Conservation (phyloP, 148 eudicot genomes). For the Simmondsia chinensis region DNA sequence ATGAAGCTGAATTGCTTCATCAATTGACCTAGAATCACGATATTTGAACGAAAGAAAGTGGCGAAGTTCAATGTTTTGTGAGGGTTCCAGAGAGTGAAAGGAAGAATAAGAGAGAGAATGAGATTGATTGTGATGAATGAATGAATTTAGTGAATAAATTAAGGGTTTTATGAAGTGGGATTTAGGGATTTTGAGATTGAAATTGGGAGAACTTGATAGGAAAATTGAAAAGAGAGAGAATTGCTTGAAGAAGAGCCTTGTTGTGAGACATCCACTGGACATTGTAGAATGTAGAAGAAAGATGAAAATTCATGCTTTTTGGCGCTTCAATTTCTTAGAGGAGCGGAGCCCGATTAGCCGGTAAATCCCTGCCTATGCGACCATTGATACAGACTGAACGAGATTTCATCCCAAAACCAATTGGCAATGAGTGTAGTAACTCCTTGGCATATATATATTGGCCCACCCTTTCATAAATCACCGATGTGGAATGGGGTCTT, state of each 20-base stretch:
- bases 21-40: slow-evolving; percentile 15
- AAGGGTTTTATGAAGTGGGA: background rate
- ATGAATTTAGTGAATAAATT: background rate
- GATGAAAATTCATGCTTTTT: no score
- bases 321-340: no score
- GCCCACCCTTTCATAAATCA: no score
- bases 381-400: no score
- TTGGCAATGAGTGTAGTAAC: no score
- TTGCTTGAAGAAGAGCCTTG: slow-evolving; percentile 1
- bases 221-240: background rate
- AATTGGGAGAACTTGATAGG: background rate
- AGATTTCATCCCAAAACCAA: no score
- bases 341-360: no score
- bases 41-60: slow-evolving; percentile 32
- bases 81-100: background rate
- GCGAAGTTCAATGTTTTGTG: slow-evolving; percentile 3
- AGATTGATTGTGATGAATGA: background rate
- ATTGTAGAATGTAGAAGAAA: background rate
- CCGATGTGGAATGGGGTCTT: no score
- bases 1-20: slow-evolving; percentile 50
- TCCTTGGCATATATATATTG: no score
- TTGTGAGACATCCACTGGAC: slow-evolving; percentile 1
- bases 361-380: no score
- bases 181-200: background rate
- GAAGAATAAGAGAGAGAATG: background rate